Conservation (phyloP, 1,284 basidiomycete genomes). For the Tylopilus sp. region DNA sequence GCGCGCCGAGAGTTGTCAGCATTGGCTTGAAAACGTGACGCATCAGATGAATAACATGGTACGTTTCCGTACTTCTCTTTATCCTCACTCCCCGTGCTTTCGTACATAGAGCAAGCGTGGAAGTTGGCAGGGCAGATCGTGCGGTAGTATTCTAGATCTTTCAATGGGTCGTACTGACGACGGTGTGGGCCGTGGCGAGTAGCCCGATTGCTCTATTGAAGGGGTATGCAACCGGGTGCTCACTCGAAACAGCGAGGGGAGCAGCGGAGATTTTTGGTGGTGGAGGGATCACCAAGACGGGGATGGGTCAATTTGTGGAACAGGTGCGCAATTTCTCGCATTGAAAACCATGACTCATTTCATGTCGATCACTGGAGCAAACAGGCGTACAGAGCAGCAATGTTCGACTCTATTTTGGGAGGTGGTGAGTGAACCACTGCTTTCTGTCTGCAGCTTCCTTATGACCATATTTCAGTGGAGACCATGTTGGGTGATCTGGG, state of each 20-base stretch:
- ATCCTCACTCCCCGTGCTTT: conserved; percentile 8
- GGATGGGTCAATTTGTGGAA: conserved; percentile 70
- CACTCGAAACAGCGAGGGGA: conserved; percentile 40
- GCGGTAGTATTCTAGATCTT: too few relatives aligned
- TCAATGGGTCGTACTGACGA: neutral
- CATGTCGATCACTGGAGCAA: conserved; percentile 4
- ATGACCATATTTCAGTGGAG: conserved; percentile 40
- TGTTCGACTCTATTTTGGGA: conserved; percentile 65
- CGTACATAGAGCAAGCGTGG: conserved; percentile 45
- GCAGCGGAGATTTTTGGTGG: conserved; percentile 55
- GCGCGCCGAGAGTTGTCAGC: conserved; percentile 62
- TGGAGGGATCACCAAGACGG: conserved; percentile 51
- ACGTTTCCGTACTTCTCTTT: neutral
- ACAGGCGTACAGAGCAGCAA: conserved; percentile 62
- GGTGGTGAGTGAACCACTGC: conserved; percentile 37
- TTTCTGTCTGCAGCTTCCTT: neutral
- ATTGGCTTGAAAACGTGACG: conserved; percentile 67
- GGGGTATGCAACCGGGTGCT: conserved; percentile 28
- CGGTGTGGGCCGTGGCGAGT: neutral
- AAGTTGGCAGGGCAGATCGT: conserved; percentile 23
- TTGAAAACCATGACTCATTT: neutral
- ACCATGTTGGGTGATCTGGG: conserved; percentile 69
- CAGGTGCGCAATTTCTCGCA: conserved; percentile 44
- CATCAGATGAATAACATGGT: conserved; percentile 37
- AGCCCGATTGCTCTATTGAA: conserved; percentile 44